Conservation (phyloP, 176 grass and related monocot genomes). For the Oryza glaberrima region DNA sequence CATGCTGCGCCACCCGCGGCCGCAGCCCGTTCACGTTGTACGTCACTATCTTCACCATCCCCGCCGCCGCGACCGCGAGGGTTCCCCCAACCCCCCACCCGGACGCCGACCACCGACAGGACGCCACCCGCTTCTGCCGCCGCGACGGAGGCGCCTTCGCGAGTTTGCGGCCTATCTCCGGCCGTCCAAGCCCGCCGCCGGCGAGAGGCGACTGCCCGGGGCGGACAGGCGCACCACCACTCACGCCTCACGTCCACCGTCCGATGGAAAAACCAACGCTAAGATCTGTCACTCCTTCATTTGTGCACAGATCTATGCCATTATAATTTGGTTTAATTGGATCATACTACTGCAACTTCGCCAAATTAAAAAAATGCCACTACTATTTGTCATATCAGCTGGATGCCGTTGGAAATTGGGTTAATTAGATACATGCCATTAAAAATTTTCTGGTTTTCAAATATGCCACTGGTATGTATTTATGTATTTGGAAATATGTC, state of each 20-base stretch:
- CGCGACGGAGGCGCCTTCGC: neutral
- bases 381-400: no score
- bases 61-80: neutral
- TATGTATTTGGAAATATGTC: no score
- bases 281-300: neutral
- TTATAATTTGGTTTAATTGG: no score
- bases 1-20: slow-evolving; percentile 88
- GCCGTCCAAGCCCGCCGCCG: slow-evolving; percentile 9
- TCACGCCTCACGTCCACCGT: neutral
- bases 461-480: no score
- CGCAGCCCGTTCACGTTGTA: slow-evolving; percentile 97
- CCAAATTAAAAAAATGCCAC: no score
- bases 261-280: slow-evolving; percentile 11
- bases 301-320: neutral
- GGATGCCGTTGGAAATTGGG: no score
- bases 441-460: no score
- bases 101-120: slow-evolving; percentile 18
- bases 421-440: no score
- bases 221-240: neutral
- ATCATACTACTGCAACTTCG: no score
- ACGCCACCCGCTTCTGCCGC: neutral
- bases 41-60: slow-evolving; percentile 85
- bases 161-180: slow-evolving; percentile 19
- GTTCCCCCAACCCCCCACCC: neutral
- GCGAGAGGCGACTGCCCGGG: neutral